Conservation (phyloP, 495 filamentous ascomycete species). For the Margaritispora aquatica region DNA sequence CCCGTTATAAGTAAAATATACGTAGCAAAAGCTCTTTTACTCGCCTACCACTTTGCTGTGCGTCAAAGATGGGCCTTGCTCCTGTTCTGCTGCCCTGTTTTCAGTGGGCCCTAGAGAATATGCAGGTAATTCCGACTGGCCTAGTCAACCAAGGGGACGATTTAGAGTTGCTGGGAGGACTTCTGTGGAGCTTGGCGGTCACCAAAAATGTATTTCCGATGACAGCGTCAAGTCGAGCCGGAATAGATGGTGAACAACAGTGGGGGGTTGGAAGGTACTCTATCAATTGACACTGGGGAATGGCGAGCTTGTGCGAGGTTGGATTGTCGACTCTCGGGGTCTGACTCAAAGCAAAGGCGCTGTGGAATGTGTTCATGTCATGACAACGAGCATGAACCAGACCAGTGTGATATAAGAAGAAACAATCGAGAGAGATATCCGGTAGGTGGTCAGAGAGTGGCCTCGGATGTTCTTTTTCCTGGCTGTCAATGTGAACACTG, state of each 20-base stretch:
- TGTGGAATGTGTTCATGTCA: not conserved
- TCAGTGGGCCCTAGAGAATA: not conserved
- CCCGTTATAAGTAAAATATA: conserved; percentile 2
- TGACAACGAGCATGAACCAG: not conserved
- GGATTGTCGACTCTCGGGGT: too few species aligned
- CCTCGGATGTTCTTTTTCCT: not conserved
- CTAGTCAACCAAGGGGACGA: not conserved
- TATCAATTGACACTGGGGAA: too few species aligned
- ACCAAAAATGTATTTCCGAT: too few species aligned
- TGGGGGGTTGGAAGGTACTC: too few species aligned
- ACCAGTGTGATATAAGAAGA: not conserved
- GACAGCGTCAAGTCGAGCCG: not conserved
- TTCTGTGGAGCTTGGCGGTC: not conserved
- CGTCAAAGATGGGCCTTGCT: not conserved
- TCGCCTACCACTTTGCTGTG: not conserved
- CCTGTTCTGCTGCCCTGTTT: not conserved
- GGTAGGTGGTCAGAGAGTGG: not conserved
- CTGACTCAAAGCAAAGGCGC: not conserved
- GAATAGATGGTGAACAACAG: not conserved
- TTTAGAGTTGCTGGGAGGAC: not conserved
- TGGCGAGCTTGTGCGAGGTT: not conserved
- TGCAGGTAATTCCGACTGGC: not conserved
- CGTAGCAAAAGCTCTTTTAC: not conserved
- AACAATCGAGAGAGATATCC: not conserved
- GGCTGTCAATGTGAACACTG: not conserved